phyloP scores from a whole-genome alignment of 441 rosid genomes.

The Euphorbia schlechtendalii region DNA sequence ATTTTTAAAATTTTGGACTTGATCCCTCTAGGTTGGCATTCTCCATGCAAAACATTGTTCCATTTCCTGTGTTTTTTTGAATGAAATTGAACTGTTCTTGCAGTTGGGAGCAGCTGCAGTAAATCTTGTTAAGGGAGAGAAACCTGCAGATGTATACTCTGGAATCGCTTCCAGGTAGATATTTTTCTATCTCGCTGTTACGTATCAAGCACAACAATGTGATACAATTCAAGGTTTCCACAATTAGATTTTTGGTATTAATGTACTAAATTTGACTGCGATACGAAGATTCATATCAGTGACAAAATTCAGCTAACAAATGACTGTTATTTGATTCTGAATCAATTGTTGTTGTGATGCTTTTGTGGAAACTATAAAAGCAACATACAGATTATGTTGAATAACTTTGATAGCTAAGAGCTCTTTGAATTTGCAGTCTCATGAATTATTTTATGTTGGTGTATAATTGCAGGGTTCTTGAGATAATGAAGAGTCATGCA shows the following conservation, averaged over 20 bases:
- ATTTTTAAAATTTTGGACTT: not conserved
- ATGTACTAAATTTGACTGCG: not conserved
- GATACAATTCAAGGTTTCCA: not conserved
- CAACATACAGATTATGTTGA: not conserved
- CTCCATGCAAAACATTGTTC: not conserved
- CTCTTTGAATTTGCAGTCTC: not conserved
- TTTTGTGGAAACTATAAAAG: conserved; percentile 7
- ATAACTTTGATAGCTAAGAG: not conserved
- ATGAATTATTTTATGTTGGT: conserved; percentile 18
- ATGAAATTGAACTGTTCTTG: conserved; percentile 15
- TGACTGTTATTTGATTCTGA: conserved; percentile 2
- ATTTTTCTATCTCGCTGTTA: conserved; percentile 12
- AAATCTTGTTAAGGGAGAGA: conserved; percentile 78
- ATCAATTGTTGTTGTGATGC: not conserved
- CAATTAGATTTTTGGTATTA: not conserved
- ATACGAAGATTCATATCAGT: not conserved
- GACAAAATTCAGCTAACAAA: not conserved
- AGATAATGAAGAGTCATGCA: conserved; percentile 73
- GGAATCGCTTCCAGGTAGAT: conserved; percentile 81
- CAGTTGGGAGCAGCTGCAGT: conserved; percentile 98
- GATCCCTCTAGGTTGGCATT: not conserved
- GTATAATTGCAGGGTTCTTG: conserved; percentile 58
- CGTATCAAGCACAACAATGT: not conserved
- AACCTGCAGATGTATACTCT: conserved; percentile 95
- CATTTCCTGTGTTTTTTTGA: conserved; percentile 19